A percentile compares a stretch with the other conserved stretches of the same genome.
Conservation (phyloP, 371 early-diverging fungal species). For the Rhizopus microsporus region DNA sequence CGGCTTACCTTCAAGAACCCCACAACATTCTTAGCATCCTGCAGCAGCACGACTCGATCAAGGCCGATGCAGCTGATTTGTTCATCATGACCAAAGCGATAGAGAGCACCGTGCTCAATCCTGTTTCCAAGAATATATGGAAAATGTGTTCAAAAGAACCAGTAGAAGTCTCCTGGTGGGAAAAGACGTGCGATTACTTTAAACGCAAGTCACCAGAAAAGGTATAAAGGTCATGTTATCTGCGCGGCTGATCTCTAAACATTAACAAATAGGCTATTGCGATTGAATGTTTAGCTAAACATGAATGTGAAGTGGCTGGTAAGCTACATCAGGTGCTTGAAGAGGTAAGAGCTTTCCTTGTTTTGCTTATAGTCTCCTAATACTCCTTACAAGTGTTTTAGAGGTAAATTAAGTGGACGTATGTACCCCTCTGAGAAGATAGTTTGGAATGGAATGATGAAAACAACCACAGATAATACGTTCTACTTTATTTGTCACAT, state of each 20-base stretch:
- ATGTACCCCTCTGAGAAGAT: constrained; percentile 18
- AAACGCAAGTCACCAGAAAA: constrained; percentile 16
- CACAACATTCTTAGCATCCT: not conserved
- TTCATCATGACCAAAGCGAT: constrained; percentile 23
- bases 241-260: too few species aligned
- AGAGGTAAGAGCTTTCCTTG: constrained; percentile 11
- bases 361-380: not conserved
- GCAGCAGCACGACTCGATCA: not conserved
- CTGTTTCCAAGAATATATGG: constrained; percentile 7
- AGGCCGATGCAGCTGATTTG: constrained; percentile 22
- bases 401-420: constrained; percentile 20
- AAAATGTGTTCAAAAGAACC: constrained; percentile 18
- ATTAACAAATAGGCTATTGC: constrained; percentile 7
- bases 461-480: not conserved
- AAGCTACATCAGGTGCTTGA: constrained; percentile 31
- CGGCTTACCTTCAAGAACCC: constrained; percentile 23
- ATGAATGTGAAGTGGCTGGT: constrained; percentile 28
- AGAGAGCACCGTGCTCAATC: constrained; percentile 2
- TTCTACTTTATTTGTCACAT: constrained; percentile 21
- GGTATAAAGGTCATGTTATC: constrained; percentile 6
- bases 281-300: constrained; percentile 23
- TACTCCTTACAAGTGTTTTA: constrained; percentile 17
- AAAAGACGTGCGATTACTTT: constrained; percentile 9
- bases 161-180: constrained; percentile 8
- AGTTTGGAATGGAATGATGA: constrained; percentile 20